A percentile compares a stretch with the other conserved stretches of the same genome.
Evolutionary conservation across 2,329 filamentous ascomycete genomes (phyloP).

Genomic region (Laburnicola sp.): DNA sequence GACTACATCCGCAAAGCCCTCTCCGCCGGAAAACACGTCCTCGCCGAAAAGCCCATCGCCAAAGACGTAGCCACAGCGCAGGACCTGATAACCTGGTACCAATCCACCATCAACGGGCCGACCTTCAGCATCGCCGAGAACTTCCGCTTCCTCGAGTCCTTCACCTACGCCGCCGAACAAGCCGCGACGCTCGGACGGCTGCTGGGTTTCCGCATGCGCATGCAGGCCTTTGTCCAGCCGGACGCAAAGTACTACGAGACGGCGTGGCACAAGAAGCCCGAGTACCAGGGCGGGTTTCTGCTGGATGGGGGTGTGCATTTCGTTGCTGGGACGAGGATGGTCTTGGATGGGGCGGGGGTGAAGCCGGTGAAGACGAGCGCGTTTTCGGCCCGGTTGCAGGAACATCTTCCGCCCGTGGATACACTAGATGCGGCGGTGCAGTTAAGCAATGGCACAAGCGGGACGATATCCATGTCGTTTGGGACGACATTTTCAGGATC

Average conservation of each 20-base stretch:
- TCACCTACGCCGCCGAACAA: conserved; percentile 56
- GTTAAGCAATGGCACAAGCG: conserved; percentile 58
- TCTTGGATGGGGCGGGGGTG: conserved; percentile 54
- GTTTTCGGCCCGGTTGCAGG: conserved; percentile 58
- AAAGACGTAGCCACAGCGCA: conserved; percentile 58
- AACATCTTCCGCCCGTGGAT: conserved; percentile 66
- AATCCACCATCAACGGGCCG: conserved; percentile 49
- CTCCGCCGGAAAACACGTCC: conserved; percentile 68
- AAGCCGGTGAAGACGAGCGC: conserved; percentile 56
- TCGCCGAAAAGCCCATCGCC: conserved; percentile 71
- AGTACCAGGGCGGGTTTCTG: conserved; percentile 75
- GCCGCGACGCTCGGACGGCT: conserved; percentile 58
- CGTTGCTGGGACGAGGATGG: conserved; percentile 62
- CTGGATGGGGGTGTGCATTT: conserved; percentile 77
- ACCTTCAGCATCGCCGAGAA: conserved; percentile 66
- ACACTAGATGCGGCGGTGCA: conserved; percentile 64
- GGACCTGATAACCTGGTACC: conserved; percentile 55
- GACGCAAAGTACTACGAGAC: conserved; percentile 62
- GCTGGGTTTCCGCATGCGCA: conserved; percentile 57
- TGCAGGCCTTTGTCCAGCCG: conserved; percentile 51
- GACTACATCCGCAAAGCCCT: conserved; percentile 61
- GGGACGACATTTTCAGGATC: conserved; percentile 60
- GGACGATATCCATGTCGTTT: conserved; percentile 61
- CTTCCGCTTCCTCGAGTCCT: conserved; percentile 65
- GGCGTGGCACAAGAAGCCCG: conserved; percentile 67